Percentiles rank a stretch among this genome's conserved stretches.
Conservation (phyloP, 2,329 filamentous ascomycete species). For the Penicillium sp. region DNA sequence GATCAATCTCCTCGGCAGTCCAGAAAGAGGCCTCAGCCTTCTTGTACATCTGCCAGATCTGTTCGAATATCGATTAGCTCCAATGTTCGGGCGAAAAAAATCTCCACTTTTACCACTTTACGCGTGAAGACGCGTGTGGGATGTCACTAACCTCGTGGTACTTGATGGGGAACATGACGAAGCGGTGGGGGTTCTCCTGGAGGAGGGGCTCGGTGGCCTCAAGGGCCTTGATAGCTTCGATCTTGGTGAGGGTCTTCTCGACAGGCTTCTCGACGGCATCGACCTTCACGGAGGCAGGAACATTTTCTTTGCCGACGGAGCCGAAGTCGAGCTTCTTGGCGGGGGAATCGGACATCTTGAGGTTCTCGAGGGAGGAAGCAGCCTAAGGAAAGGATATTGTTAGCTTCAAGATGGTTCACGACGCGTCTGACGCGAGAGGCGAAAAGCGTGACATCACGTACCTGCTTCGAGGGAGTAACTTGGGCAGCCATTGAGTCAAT, state of each 20-base stretch:
- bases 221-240: constrained; percentile 62
- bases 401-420: constrained; percentile 34
- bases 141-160: constrained; percentile 88
- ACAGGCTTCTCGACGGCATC: constrained; percentile 58
- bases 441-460: constrained; percentile 51
- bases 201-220: constrained; percentile 88
- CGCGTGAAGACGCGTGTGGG: constrained; percentile 61
- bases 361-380: constrained; percentile 79
- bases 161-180: constrained; percentile 98
- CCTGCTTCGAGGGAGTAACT: constrained; percentile 73
- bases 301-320: constrained; percentile 79
- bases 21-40: constrained; percentile 99
- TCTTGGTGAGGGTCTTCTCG: constrained; percentile 48
- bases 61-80: constrained; percentile 20
- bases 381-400: constrained; percentile 60
- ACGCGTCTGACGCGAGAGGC: constrained; percentile 36
- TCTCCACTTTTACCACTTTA: constrained; percentile 57
- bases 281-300: constrained; percentile 54
- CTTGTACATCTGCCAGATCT: constrained; percentile 99
- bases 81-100: constrained; percentile 9
- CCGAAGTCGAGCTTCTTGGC: constrained; percentile 86
- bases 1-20: constrained; percentile 98
- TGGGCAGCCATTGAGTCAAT: constrained; percentile 68
- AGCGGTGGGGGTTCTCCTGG: constrained; percentile 92
- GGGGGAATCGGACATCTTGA: constrained; percentile 87